Evolutionary conservation across 1,139 yeast genomes (phyloP).

Genomic region (Barnettozyma hawaiiensis): DNA sequence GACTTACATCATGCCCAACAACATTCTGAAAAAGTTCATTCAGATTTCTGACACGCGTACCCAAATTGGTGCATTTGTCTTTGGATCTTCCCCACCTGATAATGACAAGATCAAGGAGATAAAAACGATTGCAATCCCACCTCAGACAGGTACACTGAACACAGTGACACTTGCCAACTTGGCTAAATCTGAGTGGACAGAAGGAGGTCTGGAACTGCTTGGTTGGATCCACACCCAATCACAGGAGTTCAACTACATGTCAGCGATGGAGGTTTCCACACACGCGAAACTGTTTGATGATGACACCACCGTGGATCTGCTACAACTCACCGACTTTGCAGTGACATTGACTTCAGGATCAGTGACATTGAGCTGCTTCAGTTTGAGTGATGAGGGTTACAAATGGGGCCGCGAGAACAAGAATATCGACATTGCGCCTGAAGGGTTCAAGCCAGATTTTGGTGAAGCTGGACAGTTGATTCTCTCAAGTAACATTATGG

Average conservation of each 20-base stretch:
- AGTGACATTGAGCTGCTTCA: slow-evolving; percentile 65
- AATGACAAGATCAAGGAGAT: slow-evolving; percentile 74
- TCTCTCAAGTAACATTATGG: slow-evolving; percentile 69
- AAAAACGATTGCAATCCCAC: slow-evolving; percentile 69
- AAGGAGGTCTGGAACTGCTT: slow-evolving; percentile 51
- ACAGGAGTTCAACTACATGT: slow-evolving; percentile 53
- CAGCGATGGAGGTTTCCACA: slow-evolving; percentile 67
- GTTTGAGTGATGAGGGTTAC: slow-evolving; percentile 57
- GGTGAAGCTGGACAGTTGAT: slow-evolving; percentile 65
- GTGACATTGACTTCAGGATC: slow-evolving; percentile 83
- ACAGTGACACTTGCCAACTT: slow-evolving; percentile 57
- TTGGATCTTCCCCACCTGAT: slow-evolving; percentile 70
- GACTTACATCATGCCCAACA: slow-evolving; percentile 79
- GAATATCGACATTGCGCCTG: slow-evolving; percentile 51
- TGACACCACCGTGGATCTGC: slow-evolving; percentile 31
- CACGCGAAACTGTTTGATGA: slow-evolving; percentile 41
- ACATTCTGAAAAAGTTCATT: slow-evolving; percentile 69
- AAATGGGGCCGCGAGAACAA: slow-evolving; percentile 71
- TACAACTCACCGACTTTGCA: slow-evolving; percentile 51
- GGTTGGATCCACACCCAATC: slow-evolving; percentile 84
- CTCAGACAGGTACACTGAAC: slow-evolving; percentile 76
- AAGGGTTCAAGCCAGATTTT: slow-evolving; percentile 57
- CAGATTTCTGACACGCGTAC: slow-evolving; percentile 77
- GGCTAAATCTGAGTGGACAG: slow-evolving; percentile 40
- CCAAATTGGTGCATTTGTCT: slow-evolving; percentile 78